phyloP scores from a whole-genome alignment of 176 grass and related monocot species.

The Musa acuminata region DNA sequence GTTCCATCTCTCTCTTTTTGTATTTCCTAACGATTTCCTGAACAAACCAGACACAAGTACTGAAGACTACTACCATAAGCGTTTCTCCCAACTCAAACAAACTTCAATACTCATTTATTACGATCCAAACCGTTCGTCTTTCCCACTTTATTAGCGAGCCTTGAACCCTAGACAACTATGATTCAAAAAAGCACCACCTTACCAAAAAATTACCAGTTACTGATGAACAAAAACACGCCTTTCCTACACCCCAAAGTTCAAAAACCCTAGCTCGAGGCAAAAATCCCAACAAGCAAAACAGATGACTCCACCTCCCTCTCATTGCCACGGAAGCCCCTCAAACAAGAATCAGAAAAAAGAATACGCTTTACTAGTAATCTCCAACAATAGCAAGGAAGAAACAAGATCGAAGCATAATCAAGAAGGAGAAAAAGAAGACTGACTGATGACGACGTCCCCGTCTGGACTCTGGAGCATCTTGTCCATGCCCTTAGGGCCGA shows the following conservation, averaged over 20 bases:
- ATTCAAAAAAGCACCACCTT: no score
- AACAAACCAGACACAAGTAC: no score
- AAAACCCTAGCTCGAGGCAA: background rate
- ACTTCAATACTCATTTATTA: no score
- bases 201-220: background rate
- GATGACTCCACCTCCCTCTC: background rate
- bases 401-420: constrained; percentile 8
- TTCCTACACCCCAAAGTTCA: background rate
- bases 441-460: constrained; percentile 76
- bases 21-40: no score
- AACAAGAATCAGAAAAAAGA: background rate
- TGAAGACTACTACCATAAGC: no score
- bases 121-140: no score
- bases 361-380: background rate
- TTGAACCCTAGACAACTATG: no score
- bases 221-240: background rate
- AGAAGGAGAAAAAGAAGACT: background rate
- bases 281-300: background rate
- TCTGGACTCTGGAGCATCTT: constrained; percentile 74
- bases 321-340: background rate
- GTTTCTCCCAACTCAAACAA: no score
- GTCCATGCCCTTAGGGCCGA: constrained; percentile 84
- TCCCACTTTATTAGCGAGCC: no score
- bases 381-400: constrained; percentile 1
- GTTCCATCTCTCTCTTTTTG: no score